These are phyloP conservation scores for Candida xiaguanensis DNA, from an alignment of 805 yeast species.

Conservation along the genomic window DNA sequence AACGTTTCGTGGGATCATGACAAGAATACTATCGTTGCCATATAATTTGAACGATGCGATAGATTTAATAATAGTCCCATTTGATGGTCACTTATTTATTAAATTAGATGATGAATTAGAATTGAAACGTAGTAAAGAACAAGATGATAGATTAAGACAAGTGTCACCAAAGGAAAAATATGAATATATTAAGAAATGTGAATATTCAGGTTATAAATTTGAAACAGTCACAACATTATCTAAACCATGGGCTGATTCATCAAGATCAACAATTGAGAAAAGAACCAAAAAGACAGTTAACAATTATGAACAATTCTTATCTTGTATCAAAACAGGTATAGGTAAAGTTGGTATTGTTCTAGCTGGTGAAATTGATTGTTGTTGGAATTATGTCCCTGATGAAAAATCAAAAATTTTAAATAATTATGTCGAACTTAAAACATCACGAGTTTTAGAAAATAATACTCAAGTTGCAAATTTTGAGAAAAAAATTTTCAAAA, in stretches of 20 bases:
- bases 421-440: slow-evolving; percentile 85
- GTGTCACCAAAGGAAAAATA: slow-evolving; percentile 17
- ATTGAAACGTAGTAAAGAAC: slow-evolving; percentile 22
- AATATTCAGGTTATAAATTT: slow-evolving; percentile 79
- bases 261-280: slow-evolving; percentile 65
- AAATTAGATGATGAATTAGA: slow-evolving; percentile 45
- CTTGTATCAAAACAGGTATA: slow-evolving; percentile 82
- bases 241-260: slow-evolving; percentile 67
- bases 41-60: slow-evolving; percentile 54
- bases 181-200: slow-evolving; percentile 35
- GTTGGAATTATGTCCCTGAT: slow-evolving; percentile 71
- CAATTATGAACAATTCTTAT: slow-evolving; percentile 72
- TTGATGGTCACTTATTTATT: slow-evolving; percentile 73
- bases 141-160: slow-evolving; percentile 17
- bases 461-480: slow-evolving; percentile 59
- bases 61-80: slow-evolving; percentile 59
- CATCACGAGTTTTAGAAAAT: slow-evolving; percentile 53
- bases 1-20: slow-evolving; percentile 83
- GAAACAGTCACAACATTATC: slow-evolving; percentile 73
- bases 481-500: slow-evolving; percentile 69
- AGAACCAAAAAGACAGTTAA: slow-evolving; percentile 59
- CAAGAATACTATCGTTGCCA: slow-evolving; percentile 66
- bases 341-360: slow-evolving; percentile 65
- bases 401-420: slow-evolving; percentile 43
- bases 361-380: slow-evolving; percentile 93